Base-by-base conservation (phyloP, 106 monocot genomes). In the Dactylorhiza incarnata region DNA sequence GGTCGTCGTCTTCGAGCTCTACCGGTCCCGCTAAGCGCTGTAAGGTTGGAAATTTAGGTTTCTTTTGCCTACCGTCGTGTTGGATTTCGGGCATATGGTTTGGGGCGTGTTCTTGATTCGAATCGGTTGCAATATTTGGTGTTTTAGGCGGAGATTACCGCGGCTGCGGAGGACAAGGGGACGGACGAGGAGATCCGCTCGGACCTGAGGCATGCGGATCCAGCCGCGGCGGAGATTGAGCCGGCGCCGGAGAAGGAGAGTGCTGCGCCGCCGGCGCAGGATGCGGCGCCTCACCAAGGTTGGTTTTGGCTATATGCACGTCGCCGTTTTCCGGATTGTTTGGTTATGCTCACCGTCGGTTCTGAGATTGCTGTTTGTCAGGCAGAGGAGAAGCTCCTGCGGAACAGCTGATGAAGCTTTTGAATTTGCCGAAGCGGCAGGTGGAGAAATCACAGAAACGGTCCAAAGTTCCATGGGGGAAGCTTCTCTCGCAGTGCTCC, bases 401-500 rank as follows among this genome's bases (percentile, higher is more conserved):
- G 68, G 74, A 77, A 49, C 69, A 68, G 23, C 49, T 72, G 72
- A 48, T 76, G n/a, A 55, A 76, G 49, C 56, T 75, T 16, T 24
- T 58, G 19, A 72, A 73, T 46, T 73, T 37, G 16, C 58, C 56
- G 15, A 77, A 53, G 77, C 73, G 73, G 61, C 48, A 73, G 44
- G 19, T 45, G 48, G 78, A 45, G 17, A 68, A 73, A 22, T 55
- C 63, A 6, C 62, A 43, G 80, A 74, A 8, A 66, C 62, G 17
- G 55, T 50, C 20, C 66, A 22, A 22, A 72, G 49, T 74, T 37
- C 75, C 84, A 29, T 87, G 87, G 87, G 87, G 84, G 0, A 87
- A 82, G 45, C 79, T 87, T 22, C 78, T 87, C 16, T 87, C 87
- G 7, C 84, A 84, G 66, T 84, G 62, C 51, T 82, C 84, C 68